Conservation (phyloP, 768 basidiomycete species). For the Lactarius vividus region DNA sequence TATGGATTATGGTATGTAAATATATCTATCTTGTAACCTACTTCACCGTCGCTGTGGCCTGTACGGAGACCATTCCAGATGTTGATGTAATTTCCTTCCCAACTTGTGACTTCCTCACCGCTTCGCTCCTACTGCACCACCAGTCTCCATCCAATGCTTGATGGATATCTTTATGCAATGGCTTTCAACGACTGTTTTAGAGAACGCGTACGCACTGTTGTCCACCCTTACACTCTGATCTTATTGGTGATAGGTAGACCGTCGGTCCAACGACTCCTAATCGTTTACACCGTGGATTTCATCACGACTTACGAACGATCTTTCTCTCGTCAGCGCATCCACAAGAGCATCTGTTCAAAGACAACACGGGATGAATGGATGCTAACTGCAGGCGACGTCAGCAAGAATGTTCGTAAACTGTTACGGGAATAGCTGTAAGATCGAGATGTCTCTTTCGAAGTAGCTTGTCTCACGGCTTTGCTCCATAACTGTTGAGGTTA, state of each 20-base stretch:
- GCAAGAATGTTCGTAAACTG: neutral
- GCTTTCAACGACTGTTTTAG: neutral
- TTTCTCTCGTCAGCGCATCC: neutral
- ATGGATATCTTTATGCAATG: neutral
- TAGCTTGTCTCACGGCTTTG: neutral
- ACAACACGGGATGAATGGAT: neutral
- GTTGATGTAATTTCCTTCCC: too few species aligned
- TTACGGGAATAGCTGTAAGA: neutral
- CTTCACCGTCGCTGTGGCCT: too few species aligned
- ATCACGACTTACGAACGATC: neutral
- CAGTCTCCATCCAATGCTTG: neutral
- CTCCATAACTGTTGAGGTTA: neutral
- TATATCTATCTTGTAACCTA: too few species aligned
- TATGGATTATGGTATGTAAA: too few species aligned
- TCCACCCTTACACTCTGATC: neutral
- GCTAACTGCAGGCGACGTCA: neutral
- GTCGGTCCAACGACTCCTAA: neutral
- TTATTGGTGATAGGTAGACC: neutral
- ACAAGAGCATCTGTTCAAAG: neutral
- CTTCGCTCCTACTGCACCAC: neutral
- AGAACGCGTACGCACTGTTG: neutral
- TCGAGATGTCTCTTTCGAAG: neutral
- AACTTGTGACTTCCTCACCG: too few species aligned
- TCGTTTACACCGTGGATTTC: neutral
- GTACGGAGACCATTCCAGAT: too few species aligned